Conservation (phyloP, 306 rosid genomes). For the Inga oerstediana region DNA sequence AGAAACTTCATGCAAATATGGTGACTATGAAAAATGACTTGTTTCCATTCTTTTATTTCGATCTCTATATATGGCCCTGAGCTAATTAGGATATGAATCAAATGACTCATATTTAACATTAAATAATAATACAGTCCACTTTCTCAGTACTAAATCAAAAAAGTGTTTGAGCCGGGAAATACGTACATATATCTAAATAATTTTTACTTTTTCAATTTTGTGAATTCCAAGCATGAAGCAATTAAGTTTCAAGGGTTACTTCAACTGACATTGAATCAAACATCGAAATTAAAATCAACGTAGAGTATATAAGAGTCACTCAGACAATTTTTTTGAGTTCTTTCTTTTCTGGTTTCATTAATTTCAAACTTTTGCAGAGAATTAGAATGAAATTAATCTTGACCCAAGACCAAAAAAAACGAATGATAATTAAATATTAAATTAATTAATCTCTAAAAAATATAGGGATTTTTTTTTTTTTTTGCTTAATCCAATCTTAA, state of each 20-base stretch:
- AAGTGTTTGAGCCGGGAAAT: not conserved
- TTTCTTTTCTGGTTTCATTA: not conserved
- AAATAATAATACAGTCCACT: not conserved
- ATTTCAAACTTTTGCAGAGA: not conserved
- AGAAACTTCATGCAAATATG: too few species aligned
- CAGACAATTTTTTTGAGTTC: not conserved
- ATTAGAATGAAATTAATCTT: too few species aligned
- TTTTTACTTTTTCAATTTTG: not conserved
- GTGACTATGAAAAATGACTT: not conserved
- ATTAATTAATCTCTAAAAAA: not conserved
- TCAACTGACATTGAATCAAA: not conserved
- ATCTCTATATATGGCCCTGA: not conserved
- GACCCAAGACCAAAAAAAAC: not conserved
- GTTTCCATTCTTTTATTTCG: not conserved
- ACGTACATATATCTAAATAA: not conserved
- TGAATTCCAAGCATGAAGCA: not conserved
- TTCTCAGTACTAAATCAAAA: not conserved
- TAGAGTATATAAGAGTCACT: not conserved
- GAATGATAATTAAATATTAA: not conserved
- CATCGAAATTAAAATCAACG: not conserved
- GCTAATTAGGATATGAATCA: not conserved
- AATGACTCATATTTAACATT: not conserved
- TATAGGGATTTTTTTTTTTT: not conserved
- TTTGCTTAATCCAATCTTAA: not conserved
- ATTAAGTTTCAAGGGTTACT: not conserved